phyloP scores from a whole-genome alignment of 192 early-diverging fungal species.

The Linnemannia hyalina region DNA sequence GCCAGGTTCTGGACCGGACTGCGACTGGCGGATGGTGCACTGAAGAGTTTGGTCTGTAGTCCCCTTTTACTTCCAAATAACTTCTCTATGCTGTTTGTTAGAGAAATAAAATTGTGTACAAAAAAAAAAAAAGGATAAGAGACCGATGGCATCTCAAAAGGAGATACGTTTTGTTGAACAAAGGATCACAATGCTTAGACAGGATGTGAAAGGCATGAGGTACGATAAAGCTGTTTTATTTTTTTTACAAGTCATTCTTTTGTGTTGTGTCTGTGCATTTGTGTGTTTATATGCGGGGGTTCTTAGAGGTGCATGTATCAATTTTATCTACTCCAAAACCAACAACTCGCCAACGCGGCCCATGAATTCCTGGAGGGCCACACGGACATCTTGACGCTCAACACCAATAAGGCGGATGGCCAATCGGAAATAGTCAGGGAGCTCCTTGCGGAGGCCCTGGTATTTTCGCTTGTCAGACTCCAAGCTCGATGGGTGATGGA shows the following conservation, averaged over 20 bases:
- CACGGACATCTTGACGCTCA: conserved; percentile 57
- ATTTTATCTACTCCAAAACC: conserved; percentile 31
- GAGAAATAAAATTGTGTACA: not conserved
- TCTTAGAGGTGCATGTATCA: not conserved
- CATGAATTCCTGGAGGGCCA: conserved; percentile 61
- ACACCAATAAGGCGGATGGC: conserved; percentile 58
- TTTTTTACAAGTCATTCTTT: not conserved
- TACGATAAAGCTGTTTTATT: not conserved
- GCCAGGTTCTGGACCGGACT: not conserved
- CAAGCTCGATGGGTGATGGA: conserved; percentile 1
- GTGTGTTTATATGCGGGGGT: too few species aligned
- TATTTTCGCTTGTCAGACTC: conserved; percentile 54
- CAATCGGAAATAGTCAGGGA: conserved; percentile 60
- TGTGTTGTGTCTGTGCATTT: too few species aligned
- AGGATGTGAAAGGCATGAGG: too few species aligned
- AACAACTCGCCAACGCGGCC: conserved; percentile 56
- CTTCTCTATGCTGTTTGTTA: not conserved
- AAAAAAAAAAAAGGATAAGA: not conserved
- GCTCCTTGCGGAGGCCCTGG: conserved; percentile 52
- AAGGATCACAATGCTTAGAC: too few species aligned
- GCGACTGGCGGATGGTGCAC: not conserved
- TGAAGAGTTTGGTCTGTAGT: not conserved
- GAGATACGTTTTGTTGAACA: too few species aligned
- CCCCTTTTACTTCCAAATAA: not conserved
- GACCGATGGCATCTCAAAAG: too few species aligned